Conservation (phyloP, 2,329 filamentous ascomycete genomes). For the Botrytis cinerea region DNA sequence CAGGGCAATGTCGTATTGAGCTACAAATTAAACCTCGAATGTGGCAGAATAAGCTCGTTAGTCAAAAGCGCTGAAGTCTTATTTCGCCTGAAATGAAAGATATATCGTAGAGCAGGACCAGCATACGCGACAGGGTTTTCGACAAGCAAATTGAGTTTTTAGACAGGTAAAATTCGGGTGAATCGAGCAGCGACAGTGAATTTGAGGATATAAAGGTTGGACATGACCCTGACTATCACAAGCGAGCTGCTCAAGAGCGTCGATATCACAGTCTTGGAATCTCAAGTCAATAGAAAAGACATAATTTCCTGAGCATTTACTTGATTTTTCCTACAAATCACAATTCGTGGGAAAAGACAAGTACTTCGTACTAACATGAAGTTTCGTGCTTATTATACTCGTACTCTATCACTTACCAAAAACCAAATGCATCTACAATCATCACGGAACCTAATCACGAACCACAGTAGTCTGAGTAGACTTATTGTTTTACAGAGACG, state of each 20-base stretch:
- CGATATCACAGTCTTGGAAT: not conserved
- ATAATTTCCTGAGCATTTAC: rapidly evolving
- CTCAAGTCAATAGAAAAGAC: not conserved
- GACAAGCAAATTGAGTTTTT: no score
- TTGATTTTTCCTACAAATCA: not conserved
- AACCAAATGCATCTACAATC: not conserved
- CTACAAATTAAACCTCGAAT: no score
- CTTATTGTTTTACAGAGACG: not conserved
- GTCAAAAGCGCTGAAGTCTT: no score
- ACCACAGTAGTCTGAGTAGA: rapidly evolving
- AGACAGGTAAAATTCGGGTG: no score
- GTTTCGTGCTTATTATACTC: no score
- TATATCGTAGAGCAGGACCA: no score
- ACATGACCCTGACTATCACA: not conserved
- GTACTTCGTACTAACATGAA: no score
- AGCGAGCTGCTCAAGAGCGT: not conserved
- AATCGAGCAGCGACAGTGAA: not conserved
- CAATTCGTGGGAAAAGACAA: not conserved
- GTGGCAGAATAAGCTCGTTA: no score
- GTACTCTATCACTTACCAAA: not conserved
- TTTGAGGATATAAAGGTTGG: not conserved
- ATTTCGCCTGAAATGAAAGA: no score
- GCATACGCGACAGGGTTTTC: no score
- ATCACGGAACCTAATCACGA: not conserved
- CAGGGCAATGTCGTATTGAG: no score